A percentile compares a stretch with the other conserved stretches of the same genome.
Conservation (phyloP, 2,329 filamentous ascomycete genomes). For the Calycina herbarum region DNA sequence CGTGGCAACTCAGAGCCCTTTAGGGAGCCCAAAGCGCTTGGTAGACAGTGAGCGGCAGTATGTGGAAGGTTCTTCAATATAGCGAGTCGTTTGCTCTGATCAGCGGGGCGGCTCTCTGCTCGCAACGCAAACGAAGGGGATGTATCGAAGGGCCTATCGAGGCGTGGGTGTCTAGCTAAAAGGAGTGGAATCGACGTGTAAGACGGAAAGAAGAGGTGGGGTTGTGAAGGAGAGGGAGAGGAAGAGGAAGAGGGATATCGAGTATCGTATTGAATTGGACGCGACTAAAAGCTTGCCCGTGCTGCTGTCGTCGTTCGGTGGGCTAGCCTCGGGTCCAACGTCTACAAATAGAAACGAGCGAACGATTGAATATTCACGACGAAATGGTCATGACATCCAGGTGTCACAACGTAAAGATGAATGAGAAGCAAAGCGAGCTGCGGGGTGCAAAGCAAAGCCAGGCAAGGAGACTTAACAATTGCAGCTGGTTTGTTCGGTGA, state of each 20-base stretch:
- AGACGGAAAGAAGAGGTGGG: not conserved
- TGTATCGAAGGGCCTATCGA: not conserved
- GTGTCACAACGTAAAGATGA: not conserved
- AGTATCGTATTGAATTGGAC: too few relatives aligned
- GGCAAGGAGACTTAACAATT: not conserved
- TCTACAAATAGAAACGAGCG: too few relatives aligned
- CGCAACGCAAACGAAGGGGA: not conserved
- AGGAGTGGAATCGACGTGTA: not conserved
- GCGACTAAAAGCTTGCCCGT: too few relatives aligned
- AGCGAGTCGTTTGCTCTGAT: not conserved
- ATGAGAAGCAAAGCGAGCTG: not conserved
- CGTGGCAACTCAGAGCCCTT: conserved; percentile 9
- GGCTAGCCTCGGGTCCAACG: too few relatives aligned
- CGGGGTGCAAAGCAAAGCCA: not conserved
- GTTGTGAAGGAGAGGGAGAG: too few relatives aligned
- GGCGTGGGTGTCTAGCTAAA: not conserved
- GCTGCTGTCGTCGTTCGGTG: too few relatives aligned
- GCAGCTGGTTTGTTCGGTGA: not conserved
- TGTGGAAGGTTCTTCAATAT: not conserved
- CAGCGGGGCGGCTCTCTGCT: not conserved
- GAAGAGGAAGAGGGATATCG: too few relatives aligned
- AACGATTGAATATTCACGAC: too few relatives aligned
- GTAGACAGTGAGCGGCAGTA: not conserved
- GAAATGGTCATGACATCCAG: too few relatives aligned
- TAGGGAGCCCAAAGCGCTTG: not conserved